Evolutionary conservation across 495 filamentous ascomycete species (phyloP).

Genomic region (Penicillium riverlandense): DNA sequence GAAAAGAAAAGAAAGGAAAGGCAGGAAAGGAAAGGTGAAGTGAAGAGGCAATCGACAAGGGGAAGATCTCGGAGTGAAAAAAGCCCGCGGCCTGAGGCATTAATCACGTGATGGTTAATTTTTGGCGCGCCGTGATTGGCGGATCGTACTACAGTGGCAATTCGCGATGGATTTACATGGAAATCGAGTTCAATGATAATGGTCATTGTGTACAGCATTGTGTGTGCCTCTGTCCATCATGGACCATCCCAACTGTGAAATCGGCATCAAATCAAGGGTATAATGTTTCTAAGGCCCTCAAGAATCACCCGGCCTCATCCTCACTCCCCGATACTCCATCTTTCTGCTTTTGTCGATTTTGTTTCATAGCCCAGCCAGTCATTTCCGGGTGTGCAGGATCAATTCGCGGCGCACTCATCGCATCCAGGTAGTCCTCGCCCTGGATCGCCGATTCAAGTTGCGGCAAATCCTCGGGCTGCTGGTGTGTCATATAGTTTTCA

Average conservation of each 20-base stretch:
- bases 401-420: conserved; percentile 55
- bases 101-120: conserved; percentile 11
- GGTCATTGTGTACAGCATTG: neutral
- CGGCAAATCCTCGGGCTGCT: conserved; percentile 39
- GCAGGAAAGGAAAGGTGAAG: conserved; percentile 11
- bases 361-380: conserved; percentile 46
- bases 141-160: conserved; percentile 8
- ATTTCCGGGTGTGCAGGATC: conserved; percentile 43
- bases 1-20: conserved; percentile 13
- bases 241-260: no score
- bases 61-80: conserved; percentile 15
- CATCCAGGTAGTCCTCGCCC: conserved; percentile 54
- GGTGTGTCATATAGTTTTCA: conserved; percentile 52
- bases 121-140: conserved; percentile 12
- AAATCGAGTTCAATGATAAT: no score
- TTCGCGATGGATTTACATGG: neutral
- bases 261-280: no score
- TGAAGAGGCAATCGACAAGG: conserved; percentile 4
- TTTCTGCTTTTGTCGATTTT: conserved; percentile 35
- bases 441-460: conserved; percentile 47
- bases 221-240: no score
- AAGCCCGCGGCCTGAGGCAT: conserved; percentile 5
- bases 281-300: neutral
- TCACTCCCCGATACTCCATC: conserved; percentile 12
- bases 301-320: conserved; percentile 13